phyloP scores from a whole-genome alignment of 1,284 basidiomycete species.

The Cutaneotrichosporon mucoides region DNA sequence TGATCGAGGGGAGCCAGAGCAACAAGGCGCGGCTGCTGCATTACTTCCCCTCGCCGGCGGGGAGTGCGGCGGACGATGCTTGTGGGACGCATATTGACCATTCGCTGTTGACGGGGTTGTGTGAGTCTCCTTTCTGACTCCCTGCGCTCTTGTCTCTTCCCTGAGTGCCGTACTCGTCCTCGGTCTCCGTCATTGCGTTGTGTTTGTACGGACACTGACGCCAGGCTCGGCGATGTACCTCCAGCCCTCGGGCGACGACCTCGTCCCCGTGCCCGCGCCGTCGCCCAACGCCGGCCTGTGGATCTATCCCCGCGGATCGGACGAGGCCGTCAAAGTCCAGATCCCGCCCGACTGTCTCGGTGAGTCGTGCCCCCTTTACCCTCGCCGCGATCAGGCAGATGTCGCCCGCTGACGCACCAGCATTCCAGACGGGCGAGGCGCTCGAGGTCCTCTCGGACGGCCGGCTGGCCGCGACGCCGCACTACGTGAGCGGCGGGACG shows the following conservation, averaged over 20 bases:
- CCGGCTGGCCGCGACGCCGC: conserved; percentile 73
- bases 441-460: conserved; percentile 75
- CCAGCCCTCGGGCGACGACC: not conserved
- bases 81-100: conserved; percentile 63
- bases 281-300: conserved; percentile 66
- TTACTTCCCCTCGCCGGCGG: conserved; percentile 73
- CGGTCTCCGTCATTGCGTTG: too few species aligned
- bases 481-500: conserved; percentile 64
- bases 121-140: conserved; percentile 41
- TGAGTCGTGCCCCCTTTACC: not conserved
- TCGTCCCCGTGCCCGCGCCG: not conserved
- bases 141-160: too few species aligned
- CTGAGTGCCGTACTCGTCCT: too few species aligned
- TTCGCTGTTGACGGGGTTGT: conserved; percentile 81
- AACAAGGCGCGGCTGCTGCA: conserved; percentile 73
- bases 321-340: conserved; percentile 63
- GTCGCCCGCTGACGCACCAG: not conserved
- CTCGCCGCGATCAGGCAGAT: too few species aligned
- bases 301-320: conserved; percentile 64
- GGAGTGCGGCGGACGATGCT: conserved; percentile 65
- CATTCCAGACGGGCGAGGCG: conserved; percentile 91
- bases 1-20: conserved; percentile 43
- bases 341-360: conserved; percentile 64
- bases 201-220: not conserved
- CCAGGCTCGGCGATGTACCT: conserved; percentile 5